Evolutionary conservation across 805 yeast genomes (phyloP).

Genomic region (Debaryomyces castellii): DNA sequence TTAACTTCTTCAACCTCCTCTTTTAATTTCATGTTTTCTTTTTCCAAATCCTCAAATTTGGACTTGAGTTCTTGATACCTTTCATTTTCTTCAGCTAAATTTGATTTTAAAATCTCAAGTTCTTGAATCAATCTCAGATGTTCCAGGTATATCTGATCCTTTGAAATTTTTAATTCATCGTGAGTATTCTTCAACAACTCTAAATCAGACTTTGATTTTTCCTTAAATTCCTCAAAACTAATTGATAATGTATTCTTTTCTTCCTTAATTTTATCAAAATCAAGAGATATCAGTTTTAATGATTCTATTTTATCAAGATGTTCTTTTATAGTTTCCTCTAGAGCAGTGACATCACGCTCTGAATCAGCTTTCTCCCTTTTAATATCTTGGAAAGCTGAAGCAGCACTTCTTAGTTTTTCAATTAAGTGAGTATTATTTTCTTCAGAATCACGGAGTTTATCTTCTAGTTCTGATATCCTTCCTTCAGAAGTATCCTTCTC

Average conservation of each 20-base stretch:
- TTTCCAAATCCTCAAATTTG: constrained; percentile 1
- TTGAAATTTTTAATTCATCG: constrained; percentile 11
- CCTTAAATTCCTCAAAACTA: constrained; percentile 2
- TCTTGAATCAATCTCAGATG: neutral
- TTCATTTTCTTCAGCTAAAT: neutral
- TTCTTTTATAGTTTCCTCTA: constrained; percentile 20
- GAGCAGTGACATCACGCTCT: constrained; percentile 13
- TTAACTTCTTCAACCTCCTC: neutral
- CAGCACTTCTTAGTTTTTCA: constrained; percentile 43
- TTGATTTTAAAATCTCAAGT: constrained; percentile 1
- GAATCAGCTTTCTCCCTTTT: constrained; percentile 16
- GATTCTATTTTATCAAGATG: constrained; percentile 6
- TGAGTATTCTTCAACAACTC: constrained; percentile 10
- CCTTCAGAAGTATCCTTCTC: constrained; percentile 18
- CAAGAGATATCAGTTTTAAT: constrained; percentile 10
- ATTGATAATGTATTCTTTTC: neutral
- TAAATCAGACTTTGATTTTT: constrained; percentile 1
- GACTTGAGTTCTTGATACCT: neutral
- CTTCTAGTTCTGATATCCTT: constrained; percentile 16
- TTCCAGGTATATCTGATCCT: constrained; percentile 1
- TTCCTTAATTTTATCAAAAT: neutral
- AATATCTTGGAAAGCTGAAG: constrained; percentile 32
- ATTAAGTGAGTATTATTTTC: constrained; percentile 35
- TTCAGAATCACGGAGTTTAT: constrained; percentile 26
- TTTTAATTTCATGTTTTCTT: constrained; percentile 1